Conservation (phyloP, 1,284 basidiomycete species). For the Termitomyces sp. region DNA sequence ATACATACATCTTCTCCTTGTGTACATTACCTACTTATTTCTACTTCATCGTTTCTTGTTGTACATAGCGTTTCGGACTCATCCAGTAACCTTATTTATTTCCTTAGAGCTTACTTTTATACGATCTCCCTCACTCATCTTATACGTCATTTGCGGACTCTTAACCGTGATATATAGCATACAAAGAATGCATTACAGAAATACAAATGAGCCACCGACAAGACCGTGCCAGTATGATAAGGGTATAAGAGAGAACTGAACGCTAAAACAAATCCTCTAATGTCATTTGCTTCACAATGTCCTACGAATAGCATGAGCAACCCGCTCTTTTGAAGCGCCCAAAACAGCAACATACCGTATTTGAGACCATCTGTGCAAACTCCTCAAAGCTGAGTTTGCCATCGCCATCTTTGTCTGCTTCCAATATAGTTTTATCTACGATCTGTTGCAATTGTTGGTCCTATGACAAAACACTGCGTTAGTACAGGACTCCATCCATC, state of each 20-base stretch:
- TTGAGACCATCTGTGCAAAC: conserved; percentile 95
- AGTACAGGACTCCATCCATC: conserved; percentile 1
- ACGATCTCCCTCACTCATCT: not conserved
- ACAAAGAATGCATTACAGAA: conserved; percentile 14
- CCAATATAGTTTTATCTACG: conserved; percentile 99
- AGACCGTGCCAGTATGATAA: conserved; percentile 8
- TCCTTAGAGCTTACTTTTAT: conserved; percentile 4
- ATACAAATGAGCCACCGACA: conserved; percentile 6
- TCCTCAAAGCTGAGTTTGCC: conserved; percentile 97
- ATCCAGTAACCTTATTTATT: conserved; percentile 5
- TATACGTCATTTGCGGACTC: not conserved
- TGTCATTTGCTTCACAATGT: conserved; percentile 98
- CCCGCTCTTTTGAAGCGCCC: not conserved
- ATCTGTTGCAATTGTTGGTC: conserved; percentile 99
- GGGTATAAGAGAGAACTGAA: conserved; percentile 13
- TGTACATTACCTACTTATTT: conserved; percentile 10
- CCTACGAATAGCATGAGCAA: conserved; percentile 36
- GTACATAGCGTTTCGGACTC: conserved; percentile 7
- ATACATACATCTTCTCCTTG: not conserved
- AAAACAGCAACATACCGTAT: conserved; percentile 57
- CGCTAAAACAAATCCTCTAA: conserved; percentile 84
- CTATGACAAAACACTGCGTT: conserved; percentile 33
- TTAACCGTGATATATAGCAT: conserved; percentile 5
- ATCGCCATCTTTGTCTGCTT: conserved; percentile 97
- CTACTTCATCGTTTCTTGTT: conserved; percentile 2